Percentiles rank a stretch among this genome's conserved stretches.
Conservation (phyloP, 768 basidiomycete species). For the Mycena indigotica region DNA sequence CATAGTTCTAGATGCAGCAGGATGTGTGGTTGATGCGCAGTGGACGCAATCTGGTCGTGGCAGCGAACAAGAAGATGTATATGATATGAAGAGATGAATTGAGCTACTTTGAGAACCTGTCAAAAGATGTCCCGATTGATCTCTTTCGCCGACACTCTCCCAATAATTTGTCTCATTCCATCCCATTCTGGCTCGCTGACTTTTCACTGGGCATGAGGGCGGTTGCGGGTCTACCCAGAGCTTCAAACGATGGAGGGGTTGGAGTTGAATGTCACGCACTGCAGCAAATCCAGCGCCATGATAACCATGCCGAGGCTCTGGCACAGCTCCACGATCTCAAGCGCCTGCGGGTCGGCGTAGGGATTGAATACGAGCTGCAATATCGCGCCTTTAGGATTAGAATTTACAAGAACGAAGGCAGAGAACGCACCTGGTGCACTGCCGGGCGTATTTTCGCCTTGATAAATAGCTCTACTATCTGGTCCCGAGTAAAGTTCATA, state of each 20-base stretch:
- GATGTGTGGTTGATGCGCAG: too few relatives aligned
- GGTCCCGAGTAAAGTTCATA: neutral
- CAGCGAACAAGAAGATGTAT: too few relatives aligned
- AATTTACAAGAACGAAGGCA: neutral
- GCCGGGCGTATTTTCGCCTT: neutral
- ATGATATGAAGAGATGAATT: too few relatives aligned
- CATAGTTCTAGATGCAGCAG: too few relatives aligned
- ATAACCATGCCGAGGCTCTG: neutral
- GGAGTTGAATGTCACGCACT: neutral
- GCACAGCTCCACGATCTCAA: neutral
- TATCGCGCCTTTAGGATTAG: too few relatives aligned
- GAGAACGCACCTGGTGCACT: neutral
- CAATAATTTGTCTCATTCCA: too few relatives aligned
- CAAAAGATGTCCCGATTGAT: too few relatives aligned
- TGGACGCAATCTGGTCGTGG: too few relatives aligned
- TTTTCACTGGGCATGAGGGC: too few relatives aligned
- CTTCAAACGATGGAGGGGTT: neutral
- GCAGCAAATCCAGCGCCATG: neutral
- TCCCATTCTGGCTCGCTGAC: too few relatives aligned
- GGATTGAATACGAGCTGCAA: neutral
- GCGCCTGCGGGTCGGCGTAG: neutral
- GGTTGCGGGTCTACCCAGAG: neutral
- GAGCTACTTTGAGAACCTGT: too few relatives aligned
- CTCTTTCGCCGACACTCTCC: too few relatives aligned
- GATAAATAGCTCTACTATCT: neutral